These are phyloP conservation scores for Cyathus striatus DNA, from an alignment of 768 basidiomycete species.

Conservation along the genomic window DNA sequence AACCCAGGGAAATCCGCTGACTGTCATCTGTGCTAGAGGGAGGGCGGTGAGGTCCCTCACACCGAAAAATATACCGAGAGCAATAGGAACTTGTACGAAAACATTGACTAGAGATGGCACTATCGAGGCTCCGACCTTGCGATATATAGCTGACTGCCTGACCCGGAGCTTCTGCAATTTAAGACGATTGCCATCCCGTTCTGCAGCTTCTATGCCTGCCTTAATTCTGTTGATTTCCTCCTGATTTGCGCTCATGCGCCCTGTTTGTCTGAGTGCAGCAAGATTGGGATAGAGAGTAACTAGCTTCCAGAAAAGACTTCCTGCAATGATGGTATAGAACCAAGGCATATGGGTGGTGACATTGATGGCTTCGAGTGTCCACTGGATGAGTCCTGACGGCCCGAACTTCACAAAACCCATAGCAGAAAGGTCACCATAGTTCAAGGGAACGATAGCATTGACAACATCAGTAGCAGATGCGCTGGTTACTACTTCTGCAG, in stretches of 20 bases:
- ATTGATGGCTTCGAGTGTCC: constrained; percentile 64
- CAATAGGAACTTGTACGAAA: constrained; percentile 69
- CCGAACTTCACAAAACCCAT: constrained; percentile 61
- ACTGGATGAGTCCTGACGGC: constrained; percentile 59
- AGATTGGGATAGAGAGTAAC: constrained; percentile 59
- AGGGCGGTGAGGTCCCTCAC: constrained; percentile 60
- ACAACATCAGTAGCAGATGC: background rate
- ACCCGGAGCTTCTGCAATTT: constrained; percentile 51
- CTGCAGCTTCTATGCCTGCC: constrained; percentile 33
- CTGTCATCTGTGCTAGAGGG: background rate
- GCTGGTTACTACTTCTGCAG: background rate
- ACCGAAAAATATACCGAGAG: constrained; percentile 81
- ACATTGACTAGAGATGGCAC: constrained; percentile 39
- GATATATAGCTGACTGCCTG: constrained; percentile 52
- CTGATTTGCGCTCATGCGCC: constrained; percentile 57
- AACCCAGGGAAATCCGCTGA: background rate
- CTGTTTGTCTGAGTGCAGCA: constrained; percentile 48
- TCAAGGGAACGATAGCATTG: constrained; percentile 26
- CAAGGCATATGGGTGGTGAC: constrained; percentile 71
- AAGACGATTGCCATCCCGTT: constrained; percentile 27
- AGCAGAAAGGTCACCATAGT: constrained; percentile 68
- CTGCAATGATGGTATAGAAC: constrained; percentile 76
- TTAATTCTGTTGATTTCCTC: constrained; percentile 43
- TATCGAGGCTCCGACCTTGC: constrained; percentile 58
- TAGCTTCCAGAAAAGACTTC: constrained; percentile 57